Base-by-base conservation (phyloP, 1,139 yeast species). In the Petasospora rhodanensis region DNA sequence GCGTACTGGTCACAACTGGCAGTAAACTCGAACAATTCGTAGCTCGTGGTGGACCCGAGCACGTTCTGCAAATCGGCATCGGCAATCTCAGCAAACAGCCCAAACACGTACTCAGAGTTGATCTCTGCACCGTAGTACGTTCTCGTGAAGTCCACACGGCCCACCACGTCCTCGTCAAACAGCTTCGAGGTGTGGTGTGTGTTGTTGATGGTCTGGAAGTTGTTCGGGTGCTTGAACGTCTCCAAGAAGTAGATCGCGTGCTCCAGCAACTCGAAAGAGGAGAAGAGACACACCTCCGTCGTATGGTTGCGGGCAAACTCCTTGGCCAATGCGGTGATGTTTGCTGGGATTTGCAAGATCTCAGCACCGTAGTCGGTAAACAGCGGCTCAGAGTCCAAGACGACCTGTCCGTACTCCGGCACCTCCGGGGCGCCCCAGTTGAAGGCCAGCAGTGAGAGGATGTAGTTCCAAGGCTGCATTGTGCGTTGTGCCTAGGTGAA, bases 51-150 rank as follows among this genome's bases (percentile, higher is more conserved):
- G 22, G 33, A 37, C 8, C 49, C 52, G 24, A 41, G 30, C 22
- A 46, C 27, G 22, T 42, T 40, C 8, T 32, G 18, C 20, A 36
- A 28, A 12, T 22, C 14, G 4, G 22, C 4, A 16, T 29, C 22
- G 15, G 31, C 33, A 17, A 47, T 41, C 6, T 26, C 22, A n/a
- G 30, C 30, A 26, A 49, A 49, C n/a, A 46, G 23, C 5, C 50
- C 54, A 34, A 47, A 49, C 13, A 47, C 20, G 26, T 47, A 48
- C 24, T 47, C 52, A 9, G 52, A 46, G 27, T 47, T 47, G 28
- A 47, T 35, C 31, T 48, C 52, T n/a, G 24, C 30, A 8, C 51
- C 52, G 12, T 30, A 38, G 19, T 37, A 49, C 12, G 37, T 32
- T 37, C 54, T 40, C 7, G 54, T 46, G 18, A 46, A 33, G 14